Conservation (phyloP, 345 rosid species). For the Trapa incisa region DNA sequence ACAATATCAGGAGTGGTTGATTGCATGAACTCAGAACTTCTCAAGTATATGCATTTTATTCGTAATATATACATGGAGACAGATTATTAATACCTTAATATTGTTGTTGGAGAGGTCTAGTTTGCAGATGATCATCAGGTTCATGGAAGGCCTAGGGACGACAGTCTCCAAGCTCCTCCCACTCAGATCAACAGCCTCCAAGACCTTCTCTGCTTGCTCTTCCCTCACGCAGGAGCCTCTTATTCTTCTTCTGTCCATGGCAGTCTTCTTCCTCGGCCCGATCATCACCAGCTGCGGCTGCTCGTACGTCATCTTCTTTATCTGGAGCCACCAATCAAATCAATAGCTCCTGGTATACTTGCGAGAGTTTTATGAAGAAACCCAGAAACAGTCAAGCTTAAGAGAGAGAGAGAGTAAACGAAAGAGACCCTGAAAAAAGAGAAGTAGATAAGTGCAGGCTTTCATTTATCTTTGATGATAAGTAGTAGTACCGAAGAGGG, state of each 20-base stretch:
- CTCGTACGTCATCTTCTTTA: slow-evolving; percentile 23
- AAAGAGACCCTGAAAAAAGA: background rate
- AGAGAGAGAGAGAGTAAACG: background rate
- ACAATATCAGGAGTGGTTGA: too few species aligned
- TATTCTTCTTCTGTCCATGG: slow-evolving; percentile 2
- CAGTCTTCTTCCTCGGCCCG: slow-evolving; percentile 10
- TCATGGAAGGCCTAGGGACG: slow-evolving; percentile 32
- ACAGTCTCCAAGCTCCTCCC: slow-evolving; percentile 54
- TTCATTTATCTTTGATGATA: background rate
- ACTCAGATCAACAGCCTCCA: slow-evolving; percentile 49
- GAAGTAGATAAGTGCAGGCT: background rate
- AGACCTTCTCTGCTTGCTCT: slow-evolving; percentile 10
- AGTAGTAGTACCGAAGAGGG: background rate
- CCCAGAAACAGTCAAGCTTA: background rate
- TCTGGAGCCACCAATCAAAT: background rate
- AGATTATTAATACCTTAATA: slow-evolving; percentile 38
- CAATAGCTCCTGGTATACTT: too few species aligned
- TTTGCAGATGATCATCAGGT: slow-evolving; percentile 45
- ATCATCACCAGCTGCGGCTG: slow-evolving; percentile 16
- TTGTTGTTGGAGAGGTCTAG: slow-evolving; percentile 79
- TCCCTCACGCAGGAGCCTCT: slow-evolving; percentile 6
- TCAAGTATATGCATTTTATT: background rate
- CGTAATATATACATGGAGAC: background rate
- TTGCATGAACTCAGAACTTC: background rate
- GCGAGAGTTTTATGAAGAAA: too few species aligned